Evolutionary conservation across 176 grass and related monocot species (phyloP), one percentile per base, ranked within the genome.

Genomic region (Dactylis glomerata): DNA sequence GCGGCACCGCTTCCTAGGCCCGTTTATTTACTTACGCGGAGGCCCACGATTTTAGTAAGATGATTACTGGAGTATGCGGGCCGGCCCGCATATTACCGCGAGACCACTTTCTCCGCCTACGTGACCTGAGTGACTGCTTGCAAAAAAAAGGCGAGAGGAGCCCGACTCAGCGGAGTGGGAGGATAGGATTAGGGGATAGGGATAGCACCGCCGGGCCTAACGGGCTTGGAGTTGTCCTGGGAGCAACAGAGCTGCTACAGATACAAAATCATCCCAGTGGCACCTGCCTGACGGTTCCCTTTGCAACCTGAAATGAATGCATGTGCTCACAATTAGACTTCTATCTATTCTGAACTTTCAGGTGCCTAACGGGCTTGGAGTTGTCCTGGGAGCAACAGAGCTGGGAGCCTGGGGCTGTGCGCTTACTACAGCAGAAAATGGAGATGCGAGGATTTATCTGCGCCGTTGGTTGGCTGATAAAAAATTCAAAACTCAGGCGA

Each of bases 331-430:
- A 8, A 22, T 70, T 58, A 8, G 38, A 80, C 55, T 55, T 38
- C 23, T 66, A 19, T 26, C 5, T 7, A 8, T n/a, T 74, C 24
- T 67, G 56, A 22, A 51, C 58, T 83, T 83, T 64, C 86, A 97
- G 95, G 31, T 97, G 22, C 92, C 92, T 3, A 97, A 97, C 86
- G 95, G 90, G 20, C 88, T 94, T 66, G 95, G 92, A 64, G 76
- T 89, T 20, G 6, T 94, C 45, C 62, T 97, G 9, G 95, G 92
- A 77, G 84, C 79, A 23, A 57, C 76, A 47, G 92, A 94, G 75
- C 24, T 97, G 80, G 24, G 83, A 1, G n/a, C n/a, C n/a, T n/a
- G n/a, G n/a, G n/a, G n/a, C 72, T 97, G 33, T 94, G 91, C 44
- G 87, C 88, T 33, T 97, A 92, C 80, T 97, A 90, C 80, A 94